Base-by-base conservation (phyloP, 129 eudicot species). In the Pittosporum tobira region DNA sequence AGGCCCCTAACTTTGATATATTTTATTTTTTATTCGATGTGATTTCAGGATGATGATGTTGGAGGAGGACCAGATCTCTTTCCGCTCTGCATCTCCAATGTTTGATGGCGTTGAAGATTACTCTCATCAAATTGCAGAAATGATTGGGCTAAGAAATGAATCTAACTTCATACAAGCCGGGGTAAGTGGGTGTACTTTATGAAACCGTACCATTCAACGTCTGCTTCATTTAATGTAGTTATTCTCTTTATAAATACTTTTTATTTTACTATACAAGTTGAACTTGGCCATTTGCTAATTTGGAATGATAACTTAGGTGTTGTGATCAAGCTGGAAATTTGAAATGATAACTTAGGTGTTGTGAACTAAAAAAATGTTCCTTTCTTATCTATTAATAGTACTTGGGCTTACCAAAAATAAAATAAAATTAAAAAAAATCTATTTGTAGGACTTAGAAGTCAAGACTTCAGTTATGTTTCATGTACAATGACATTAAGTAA, bases 81-180 rank as follows among this genome's bases (percentile, higher is more conserved):
- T 91, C 37, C 90, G 99, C 46, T 84, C 91, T 30, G 96, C 75
- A 4, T 80, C 89, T 53, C 77, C 82, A 21, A 87, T 75, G 71
- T 83, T 81, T 63, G 99, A 87, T 81, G 89, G 80, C 30, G 72
- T 91, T 6, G 99, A 91, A 73, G 99, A 91, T 61, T 91, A 91
- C 68, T 78, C 96, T 5, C 99, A 83, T 77, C 99, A 91, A 71
- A 87, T 91, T 61, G 99, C 99, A 18, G 96, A 87, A 86, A 91
- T 91, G 95, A 81, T 91, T 56, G 94, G 94, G 51, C 77, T 91
- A 57, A 81, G 99, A 77, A 91, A 87, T 42, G 95, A 76, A 37
- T 91, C 99, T 30, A 77, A 79, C 84, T 79, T 91, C 56, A 51
- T 77, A 51, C 87, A 83, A 76, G 90, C 96, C n/a, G 99, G 99